Base-by-base conservation (phyloP, 345 rosid species). In the Triadica sebifera region DNA sequence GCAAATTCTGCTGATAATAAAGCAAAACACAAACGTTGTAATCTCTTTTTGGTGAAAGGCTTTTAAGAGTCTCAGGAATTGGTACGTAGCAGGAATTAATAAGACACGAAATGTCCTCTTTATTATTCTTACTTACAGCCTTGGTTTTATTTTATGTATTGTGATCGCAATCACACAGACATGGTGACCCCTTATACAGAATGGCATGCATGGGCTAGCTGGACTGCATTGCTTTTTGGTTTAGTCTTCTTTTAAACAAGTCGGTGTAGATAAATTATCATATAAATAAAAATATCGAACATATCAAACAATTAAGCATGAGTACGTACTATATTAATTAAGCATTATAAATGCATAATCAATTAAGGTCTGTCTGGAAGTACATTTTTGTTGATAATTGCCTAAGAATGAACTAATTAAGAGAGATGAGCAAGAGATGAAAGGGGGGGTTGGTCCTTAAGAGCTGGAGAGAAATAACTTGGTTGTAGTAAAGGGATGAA, bases 101-200 rank as follows among this genome's bases (percentile, higher is more conserved):
- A 72, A 71, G 43, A 59, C 74, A 59, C 24, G 34, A 71, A 20
- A 47, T 29, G 56, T 24, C 19, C 45, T 62, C 6, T 8, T 49
- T 3, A 72, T 49, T 43, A 43, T 43, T 43, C 8, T 9, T 37
- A 13, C 20, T 37, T 56, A 6, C 59, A 47, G 34, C 47, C 25
- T 34, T 47, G 57, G 17, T 55, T 70, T 43, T 5, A 25, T 55
- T 70, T 43, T 5, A 12, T 39, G 62, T 58, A 47, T 57, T 74
- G 55, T 71, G 64, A 67, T 79, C 46, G 17, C 55, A 43, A 57
- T n/a, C 69, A 57, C 25, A 29, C 71, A 73, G 79, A 78, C 78
- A 80, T 62, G 43, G 49, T 22, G 73, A 61, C 75, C 86, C 73
- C 70, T n/a, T 67, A 24, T 75, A 55, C 82, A 76, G 74, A 47